These are phyloP conservation scores for Xanthoparmelia taractica DNA, from an alignment of 495 filamentous ascomycete species.

Conservation along the genomic window DNA sequence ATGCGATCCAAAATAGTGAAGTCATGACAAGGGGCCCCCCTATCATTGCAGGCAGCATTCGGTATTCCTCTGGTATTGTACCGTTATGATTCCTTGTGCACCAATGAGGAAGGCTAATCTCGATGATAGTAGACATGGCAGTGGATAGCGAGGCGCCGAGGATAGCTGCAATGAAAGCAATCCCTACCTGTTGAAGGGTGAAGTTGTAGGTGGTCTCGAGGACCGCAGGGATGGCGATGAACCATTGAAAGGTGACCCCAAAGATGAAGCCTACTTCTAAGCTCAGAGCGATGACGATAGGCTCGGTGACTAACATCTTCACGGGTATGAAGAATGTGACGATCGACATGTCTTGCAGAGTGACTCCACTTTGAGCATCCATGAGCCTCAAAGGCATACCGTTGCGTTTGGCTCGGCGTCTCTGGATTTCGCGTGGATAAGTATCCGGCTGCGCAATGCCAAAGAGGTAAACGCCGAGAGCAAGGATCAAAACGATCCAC, in stretches of 20 bases:
- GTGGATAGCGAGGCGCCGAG: slow-evolving; percentile 44
- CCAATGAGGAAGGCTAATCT: slow-evolving; percentile 38
- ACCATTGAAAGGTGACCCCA: slow-evolving; percentile 34
- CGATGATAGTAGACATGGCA: slow-evolving; percentile 37
- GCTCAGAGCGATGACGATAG: slow-evolving; percentile 29
- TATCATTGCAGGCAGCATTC: slow-evolving; percentile 50
- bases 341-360: slow-evolving; percentile 29
- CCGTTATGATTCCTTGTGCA: slow-evolving; percentile 25
- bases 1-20: slow-evolving; percentile 29
- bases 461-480: slow-evolving; percentile 29
- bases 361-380: slow-evolving; percentile 26
- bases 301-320: slow-evolving; percentile 34
- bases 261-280: slow-evolving; percentile 33
- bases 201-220: slow-evolving; percentile 32
- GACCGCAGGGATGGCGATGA: slow-evolving; percentile 38
- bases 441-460: slow-evolving; percentile 36
- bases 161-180: slow-evolving; percentile 44
- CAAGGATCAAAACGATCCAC: slow-evolving; percentile 32
- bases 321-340: slow-evolving; percentile 35
- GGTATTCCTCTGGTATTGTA: slow-evolving; percentile 39
- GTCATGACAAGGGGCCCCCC: slow-evolving; percentile 44
- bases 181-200: slow-evolving; percentile 30
- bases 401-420: slow-evolving; percentile 29
- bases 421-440: slow-evolving; percentile 36
- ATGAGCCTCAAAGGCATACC: slow-evolving; percentile 23